Percentiles rank a stretch among this genome's conserved stretches.
Evolutionary conservation across 768 basidiomycete species (phyloP).

Genomic region (Piloderma croceum): DNA sequence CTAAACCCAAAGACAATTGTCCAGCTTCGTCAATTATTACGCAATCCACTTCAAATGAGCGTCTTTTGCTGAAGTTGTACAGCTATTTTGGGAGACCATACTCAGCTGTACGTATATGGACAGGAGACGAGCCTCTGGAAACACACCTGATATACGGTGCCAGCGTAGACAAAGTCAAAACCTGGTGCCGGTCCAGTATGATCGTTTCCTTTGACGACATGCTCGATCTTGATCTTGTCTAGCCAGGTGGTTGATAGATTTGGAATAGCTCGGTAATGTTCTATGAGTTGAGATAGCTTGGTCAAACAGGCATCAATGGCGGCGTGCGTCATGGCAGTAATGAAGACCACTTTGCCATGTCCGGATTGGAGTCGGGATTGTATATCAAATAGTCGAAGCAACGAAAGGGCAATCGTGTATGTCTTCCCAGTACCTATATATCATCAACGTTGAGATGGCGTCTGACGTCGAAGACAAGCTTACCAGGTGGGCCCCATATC

Average conservation of each 20-base stretch:
- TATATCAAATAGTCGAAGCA: conserved; percentile 41
- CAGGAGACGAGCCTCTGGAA: neutral
- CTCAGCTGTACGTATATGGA: neutral
- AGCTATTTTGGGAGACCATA: conserved; percentile 30
- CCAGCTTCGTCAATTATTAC: conserved; percentile 48
- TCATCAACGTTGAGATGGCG: neutral
- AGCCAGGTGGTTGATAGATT: too few relatives aligned
- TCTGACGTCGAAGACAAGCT: conserved; percentile 2
- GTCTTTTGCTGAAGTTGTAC: conserved; percentile 41
- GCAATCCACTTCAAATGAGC: conserved; percentile 36
- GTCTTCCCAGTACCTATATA: conserved; percentile 46
- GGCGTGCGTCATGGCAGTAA: conserved; percentile 49
- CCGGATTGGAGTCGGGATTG: conserved; percentile 28
- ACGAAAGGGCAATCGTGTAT: conserved; percentile 43
- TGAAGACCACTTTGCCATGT: conserved; percentile 35
- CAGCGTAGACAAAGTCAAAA: conserved; percentile 35
- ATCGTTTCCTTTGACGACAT: conserved; percentile 35
- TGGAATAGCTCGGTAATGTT: conserved; percentile 28
- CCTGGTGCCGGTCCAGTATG: conserved; percentile 36
- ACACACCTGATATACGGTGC: conserved; percentile 44
- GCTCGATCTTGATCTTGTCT: conserved; percentile 35
- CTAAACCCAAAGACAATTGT: conserved; percentile 41
- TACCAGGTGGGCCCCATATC: conserved; percentile 49
- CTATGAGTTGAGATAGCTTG: conserved; percentile 37
- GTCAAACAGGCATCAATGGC: conserved; percentile 45